Evolutionary conservation across 2,329 filamentous ascomycete species (phyloP).

Genomic region (Colletotrichum camelliae): DNA sequence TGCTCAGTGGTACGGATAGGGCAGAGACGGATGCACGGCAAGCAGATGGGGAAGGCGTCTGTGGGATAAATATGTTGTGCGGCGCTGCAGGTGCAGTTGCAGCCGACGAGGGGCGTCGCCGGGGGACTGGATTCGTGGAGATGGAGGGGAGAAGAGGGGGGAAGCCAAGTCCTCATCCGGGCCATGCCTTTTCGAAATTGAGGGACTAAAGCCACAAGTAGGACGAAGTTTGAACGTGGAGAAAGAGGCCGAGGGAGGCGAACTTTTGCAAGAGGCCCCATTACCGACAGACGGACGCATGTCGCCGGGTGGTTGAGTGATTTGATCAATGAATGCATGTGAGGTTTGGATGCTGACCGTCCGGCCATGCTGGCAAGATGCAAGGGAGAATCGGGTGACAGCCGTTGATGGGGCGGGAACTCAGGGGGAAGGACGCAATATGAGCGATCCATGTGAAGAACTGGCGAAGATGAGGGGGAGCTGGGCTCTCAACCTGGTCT

Average conservation of each 20-base stretch:
- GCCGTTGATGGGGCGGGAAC: neutral
- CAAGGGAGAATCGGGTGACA: conserved; percentile 10
- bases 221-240: neutral
- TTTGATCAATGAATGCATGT: neutral
- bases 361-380: neutral
- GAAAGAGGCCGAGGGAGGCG: neutral
- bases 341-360: neutral
- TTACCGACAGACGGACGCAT: neutral
- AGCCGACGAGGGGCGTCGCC: conserved; percentile 14
- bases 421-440: neutral
- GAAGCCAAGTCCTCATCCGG: neutral
- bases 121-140: conserved; percentile 17
- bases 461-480: neutral
- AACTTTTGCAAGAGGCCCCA: neutral
- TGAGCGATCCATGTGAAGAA: neutral
- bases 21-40: conserved; percentile 18
- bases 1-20: conserved; percentile 1
- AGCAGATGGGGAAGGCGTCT: neutral
- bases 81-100: conserved; percentile 16
- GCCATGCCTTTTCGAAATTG: neutral
- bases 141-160: conserved; percentile 2
- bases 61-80: conserved; percentile 13
- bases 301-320: neutral
- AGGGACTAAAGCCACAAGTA: neutral
- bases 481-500: neutral